Evolutionary conservation across 2,329 filamentous ascomycete genomes (phyloP).

Genomic region (Diaporthe humulicola): DNA sequence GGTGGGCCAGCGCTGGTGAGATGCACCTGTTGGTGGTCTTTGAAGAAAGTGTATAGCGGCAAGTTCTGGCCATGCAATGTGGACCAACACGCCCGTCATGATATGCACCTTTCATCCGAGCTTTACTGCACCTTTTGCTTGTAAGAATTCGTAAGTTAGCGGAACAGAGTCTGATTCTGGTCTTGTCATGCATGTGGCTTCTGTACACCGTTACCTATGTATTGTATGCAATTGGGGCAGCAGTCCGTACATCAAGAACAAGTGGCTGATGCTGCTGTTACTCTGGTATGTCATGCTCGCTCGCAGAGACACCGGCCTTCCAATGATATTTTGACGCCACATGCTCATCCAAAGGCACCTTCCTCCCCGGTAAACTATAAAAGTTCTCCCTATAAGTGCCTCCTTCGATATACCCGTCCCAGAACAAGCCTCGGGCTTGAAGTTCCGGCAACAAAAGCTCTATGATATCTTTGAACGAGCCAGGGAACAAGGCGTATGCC

Average conservation of each 20-base stretch:
- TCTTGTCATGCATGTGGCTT: neutral
- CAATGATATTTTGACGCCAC: slow-evolving; percentile 56
- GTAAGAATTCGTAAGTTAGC: neutral
- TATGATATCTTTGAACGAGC: slow-evolving; percentile 76
- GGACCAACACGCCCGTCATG: slow-evolving; percentile 14
- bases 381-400: slow-evolving; percentile 60
- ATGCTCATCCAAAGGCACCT: slow-evolving; percentile 53
- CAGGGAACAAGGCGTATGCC: slow-evolving; percentile 64
- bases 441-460: slow-evolving; percentile 75
- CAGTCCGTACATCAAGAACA: neutral
- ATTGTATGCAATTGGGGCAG: neutral
- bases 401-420: slow-evolving; percentile 59
- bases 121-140: neutral
- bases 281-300: slow-evolving; percentile 46
- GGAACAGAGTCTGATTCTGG: neutral
- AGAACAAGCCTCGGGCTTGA: slow-evolving; percentile 68
- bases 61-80: slow-evolving; percentile 12
- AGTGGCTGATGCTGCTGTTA: neutral
- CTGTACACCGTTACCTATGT: neutral
- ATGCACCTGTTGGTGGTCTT: slow-evolving; percentile 2
- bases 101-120: neutral
- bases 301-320: slow-evolving; percentile 50
- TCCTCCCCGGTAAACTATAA: slow-evolving; percentile 51
- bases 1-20: neutral
- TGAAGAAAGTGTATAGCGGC: neutral